Conservation (phyloP, 495 filamentous ascomycete genomes). For the Penicillium parvum region DNA sequence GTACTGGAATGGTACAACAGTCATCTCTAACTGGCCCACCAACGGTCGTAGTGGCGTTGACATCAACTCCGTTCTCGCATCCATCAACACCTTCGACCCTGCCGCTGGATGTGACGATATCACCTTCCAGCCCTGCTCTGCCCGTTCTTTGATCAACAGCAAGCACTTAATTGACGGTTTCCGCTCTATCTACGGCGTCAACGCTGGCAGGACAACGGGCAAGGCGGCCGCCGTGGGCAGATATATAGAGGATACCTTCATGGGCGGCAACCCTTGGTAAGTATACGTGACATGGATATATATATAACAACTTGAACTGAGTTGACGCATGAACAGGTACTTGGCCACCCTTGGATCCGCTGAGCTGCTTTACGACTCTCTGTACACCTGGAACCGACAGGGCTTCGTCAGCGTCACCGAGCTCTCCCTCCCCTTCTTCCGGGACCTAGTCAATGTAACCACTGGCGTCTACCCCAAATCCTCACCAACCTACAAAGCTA, state of each 20-base stretch:
- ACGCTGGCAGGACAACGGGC: constrained; percentile 23
- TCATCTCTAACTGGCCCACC: constrained; percentile 35
- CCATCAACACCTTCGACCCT: constrained; percentile 59
- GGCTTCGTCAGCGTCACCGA: constrained; percentile 50
- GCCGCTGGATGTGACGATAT: constrained; percentile 37
- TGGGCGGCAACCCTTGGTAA: constrained; percentile 58
- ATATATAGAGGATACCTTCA: constrained; percentile 62
- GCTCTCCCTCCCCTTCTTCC: constrained; percentile 55
- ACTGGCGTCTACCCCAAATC: constrained; percentile 43
- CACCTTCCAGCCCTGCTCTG: constrained; percentile 48
- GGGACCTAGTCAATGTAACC: constrained; percentile 45
- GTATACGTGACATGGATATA: background rate
- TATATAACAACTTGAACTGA: background rate
- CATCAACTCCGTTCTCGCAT: constrained; percentile 52
- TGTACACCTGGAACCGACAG: constrained; percentile 53
- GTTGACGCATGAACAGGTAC: constrained; percentile 14
- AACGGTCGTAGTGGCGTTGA: constrained; percentile 52
- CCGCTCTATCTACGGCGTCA: constrained; percentile 42
- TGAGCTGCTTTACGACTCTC: constrained; percentile 57
- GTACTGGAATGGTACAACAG: constrained; percentile 59
- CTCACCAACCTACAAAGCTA: constrained; percentile 37
- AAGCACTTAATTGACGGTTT: constrained; percentile 46
- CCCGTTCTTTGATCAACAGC: constrained; percentile 44
- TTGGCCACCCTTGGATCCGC: constrained; percentile 56
- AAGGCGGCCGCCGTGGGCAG: constrained; percentile 36